These are phyloP conservation scores for Candida parachauliodes DNA, from an alignment of 805 yeast genomes.

Conservation along the genomic window DNA sequence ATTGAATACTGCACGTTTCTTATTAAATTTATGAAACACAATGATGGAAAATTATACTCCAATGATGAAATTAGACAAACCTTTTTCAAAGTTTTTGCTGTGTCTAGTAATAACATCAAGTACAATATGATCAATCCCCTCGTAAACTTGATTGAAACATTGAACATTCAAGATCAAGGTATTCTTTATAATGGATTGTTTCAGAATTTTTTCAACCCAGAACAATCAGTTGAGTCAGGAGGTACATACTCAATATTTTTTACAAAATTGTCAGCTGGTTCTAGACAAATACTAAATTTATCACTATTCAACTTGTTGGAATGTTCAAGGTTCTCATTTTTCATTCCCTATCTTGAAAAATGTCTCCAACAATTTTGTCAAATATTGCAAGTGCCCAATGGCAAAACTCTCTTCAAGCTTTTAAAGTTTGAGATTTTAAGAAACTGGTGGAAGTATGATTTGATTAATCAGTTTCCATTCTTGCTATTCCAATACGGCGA, in stretches of 20 bases:
- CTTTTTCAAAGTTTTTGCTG: slow-evolving; percentile 7
- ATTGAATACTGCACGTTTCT: slow-evolving; percentile 29
- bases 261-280: slow-evolving; percentile 23
- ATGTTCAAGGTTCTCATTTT: slow-evolving; percentile 27
- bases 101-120: slow-evolving; percentile 17
- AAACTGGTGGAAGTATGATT: slow-evolving; percentile 40
- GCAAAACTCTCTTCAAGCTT: slow-evolving; percentile 23
- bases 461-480: slow-evolving; percentile 38
- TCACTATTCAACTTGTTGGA: slow-evolving; percentile 42
- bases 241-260: slow-evolving; percentile 38
- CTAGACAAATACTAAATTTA: slow-evolving; percentile 28
- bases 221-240: slow-evolving; percentile 33
- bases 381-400: slow-evolving; percentile 9
- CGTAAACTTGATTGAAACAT: neutral
- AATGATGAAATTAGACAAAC: slow-evolving; percentile 6
- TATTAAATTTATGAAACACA: slow-evolving; percentile 22
- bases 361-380: slow-evolving; percentile 23
- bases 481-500: slow-evolving; percentile 33
- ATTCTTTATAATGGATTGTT: slow-evolving; percentile 25
- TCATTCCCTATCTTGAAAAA: slow-evolving; percentile 25
- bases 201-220: slow-evolving; percentile 29
- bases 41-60: slow-evolving; percentile 19
- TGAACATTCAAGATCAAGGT: neutral
- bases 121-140: slow-evolving; percentile 13
- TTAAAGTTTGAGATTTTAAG: slow-evolving; percentile 35